Evolutionary conservation across 768 basidiomycete species (phyloP).

Genomic region (Lentinula aciculospora): DNA sequence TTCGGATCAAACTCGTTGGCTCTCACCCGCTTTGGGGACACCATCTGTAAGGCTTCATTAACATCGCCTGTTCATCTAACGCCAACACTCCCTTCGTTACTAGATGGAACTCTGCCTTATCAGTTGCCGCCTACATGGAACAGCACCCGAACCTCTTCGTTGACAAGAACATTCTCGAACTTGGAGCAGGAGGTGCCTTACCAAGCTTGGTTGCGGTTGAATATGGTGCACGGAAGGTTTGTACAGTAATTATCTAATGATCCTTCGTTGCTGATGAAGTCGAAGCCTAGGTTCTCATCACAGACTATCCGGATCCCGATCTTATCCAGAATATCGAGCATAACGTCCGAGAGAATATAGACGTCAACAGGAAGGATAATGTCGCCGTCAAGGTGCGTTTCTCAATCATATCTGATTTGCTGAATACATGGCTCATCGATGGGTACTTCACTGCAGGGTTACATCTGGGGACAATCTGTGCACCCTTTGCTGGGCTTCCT

Average conservation of each 20-base stretch:
- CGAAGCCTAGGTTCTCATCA: constrained; percentile 63
- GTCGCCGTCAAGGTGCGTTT: constrained; percentile 22
- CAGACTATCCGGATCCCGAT: constrained; percentile 84
- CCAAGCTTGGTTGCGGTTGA: constrained; percentile 74
- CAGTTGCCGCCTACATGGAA: constrained; percentile 69
- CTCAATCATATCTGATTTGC: not conserved
- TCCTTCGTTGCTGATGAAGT: not conserved
- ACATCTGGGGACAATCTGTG: constrained; percentile 72
- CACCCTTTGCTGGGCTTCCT: constrained; percentile 29
- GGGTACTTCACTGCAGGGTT: constrained; percentile 43
- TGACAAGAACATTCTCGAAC: constrained; percentile 59
- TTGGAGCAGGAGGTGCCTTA: constrained; percentile 91
- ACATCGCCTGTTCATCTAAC: too few relatives aligned
- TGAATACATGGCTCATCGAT: not conserved
- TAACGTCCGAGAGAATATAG: constrained; percentile 65
- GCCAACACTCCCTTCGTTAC: too few relatives aligned
- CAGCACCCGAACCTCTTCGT: constrained; percentile 39
- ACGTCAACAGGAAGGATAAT: not conserved
- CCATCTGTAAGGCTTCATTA: constrained; percentile 50
- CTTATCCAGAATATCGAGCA: constrained; percentile 70
- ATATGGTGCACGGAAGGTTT: constrained; percentile 66
- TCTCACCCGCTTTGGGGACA: constrained; percentile 82
- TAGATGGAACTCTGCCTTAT: constrained; percentile 82
- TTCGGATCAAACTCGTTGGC: constrained; percentile 69
- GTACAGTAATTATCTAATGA: constrained; percentile 17